Percentiles rank a stretch among this genome's conserved stretches.
Evolutionary conservation across 768 basidiomycete genomes (phyloP).

Genomic region (Gloeophyllum trabeum): DNA sequence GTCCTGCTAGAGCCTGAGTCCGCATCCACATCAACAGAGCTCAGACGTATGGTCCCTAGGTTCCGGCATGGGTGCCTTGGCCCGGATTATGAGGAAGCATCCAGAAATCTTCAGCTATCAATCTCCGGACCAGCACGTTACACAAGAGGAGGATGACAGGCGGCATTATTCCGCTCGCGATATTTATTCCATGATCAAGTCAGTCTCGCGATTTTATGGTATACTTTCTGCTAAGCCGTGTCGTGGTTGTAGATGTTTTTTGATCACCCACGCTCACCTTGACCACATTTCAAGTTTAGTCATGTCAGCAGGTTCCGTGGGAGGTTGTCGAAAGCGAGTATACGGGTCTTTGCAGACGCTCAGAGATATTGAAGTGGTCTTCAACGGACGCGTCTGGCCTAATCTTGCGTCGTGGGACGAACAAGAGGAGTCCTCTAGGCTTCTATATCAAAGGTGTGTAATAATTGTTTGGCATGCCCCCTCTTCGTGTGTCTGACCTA

Average conservation of each 20-base stretch:
- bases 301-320: conserved; percentile 70
- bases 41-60: conserved; percentile 31
- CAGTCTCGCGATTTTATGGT: too few species aligned
- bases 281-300: conserved; percentile 84
- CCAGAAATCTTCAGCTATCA: conserved; percentile 39
- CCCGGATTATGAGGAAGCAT: conserved; percentile 42
- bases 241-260: conserved; percentile 48
- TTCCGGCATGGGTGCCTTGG: conserved; percentile 76
- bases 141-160: neutral
- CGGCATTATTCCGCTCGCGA: conserved; percentile 26
- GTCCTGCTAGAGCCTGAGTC: conserved; percentile 10
- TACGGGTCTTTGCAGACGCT: conserved; percentile 51
- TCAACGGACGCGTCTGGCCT: conserved; percentile 79
- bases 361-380: conserved; percentile 57
- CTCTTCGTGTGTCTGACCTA: neutral
- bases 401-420: conserved; percentile 69
- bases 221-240: neutral
- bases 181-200: conserved; percentile 45
- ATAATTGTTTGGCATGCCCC: neutral
- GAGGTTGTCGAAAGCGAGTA: conserved; percentile 50
- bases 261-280: conserved; percentile 83
- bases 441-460: conserved; percentile 57
- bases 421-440: conserved; percentile 42
- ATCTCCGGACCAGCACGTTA: conserved; percentile 7
- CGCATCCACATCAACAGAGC: neutral